Base-by-base conservation (phyloP, 768 basidiomycete genomes). In the Kwoniella europaea region DNA sequence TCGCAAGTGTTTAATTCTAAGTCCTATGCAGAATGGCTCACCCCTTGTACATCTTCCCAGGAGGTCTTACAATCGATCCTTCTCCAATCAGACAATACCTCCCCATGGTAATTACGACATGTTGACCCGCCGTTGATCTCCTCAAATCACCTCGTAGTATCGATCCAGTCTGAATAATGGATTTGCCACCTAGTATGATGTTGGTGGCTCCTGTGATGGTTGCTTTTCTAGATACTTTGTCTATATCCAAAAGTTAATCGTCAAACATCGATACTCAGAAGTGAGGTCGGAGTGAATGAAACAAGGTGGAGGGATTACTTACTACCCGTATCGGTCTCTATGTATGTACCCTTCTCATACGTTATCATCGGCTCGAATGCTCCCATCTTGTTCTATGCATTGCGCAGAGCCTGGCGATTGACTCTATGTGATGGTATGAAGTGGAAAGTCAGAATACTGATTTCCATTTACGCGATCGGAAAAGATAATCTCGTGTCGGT, bases 121-220 rank as follows among this genome's bases (percentile, higher is more conserved):
- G 91, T 86, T 94, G 92, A 2, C 93, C 93, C 43, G 92, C 90
- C 6, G 92, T 93, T 10, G 93, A 91, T 52, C 95, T 86, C 57
- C 94, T 87, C 64, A 99, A 86, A 81, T 99, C 97, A 2, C 97
- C 97, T 59, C 97, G 90, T 61, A 99, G 91, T 65, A 98, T 93
- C 10, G 92, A 92, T 20, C 90, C 88, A 69, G 69, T 59, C 42
- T 94, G 91, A 69, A 99, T 95, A 82, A 98, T 93, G 2, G 94
- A 94, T 86, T 98, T 97, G 57, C 96, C 97, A 52, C 93, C 94
- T 15, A 99, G 89, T 72, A 98, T 93, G 82, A 98, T 99, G 82
- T 97, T 98, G 83, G 94, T 91, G 12, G 94, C 92, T 1, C 96
- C 96, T 67, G 91, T 89, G 78, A 98, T 97, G 29, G 90, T 91